These are phyloP conservation scores for Spathaspora hagerdaliae DNA, from an alignment of 805 yeast species.

Conservation along the genomic window DNA sequence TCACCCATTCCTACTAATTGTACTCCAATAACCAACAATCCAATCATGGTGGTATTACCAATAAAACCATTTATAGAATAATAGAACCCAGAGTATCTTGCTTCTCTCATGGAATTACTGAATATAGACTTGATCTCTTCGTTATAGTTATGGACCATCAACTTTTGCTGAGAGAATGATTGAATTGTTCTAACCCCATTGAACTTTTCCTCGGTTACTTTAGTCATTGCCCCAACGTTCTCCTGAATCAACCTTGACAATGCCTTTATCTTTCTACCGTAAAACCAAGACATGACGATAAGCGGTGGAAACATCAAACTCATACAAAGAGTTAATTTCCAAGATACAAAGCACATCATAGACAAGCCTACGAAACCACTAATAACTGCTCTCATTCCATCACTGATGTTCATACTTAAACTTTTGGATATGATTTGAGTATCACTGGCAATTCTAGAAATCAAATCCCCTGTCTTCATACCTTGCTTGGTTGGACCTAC, in stretches of 20 bases:
- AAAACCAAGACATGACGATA: slow-evolving; percentile 71
- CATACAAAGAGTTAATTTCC: slow-evolving; percentile 80
- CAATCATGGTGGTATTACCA: slow-evolving; percentile 78
- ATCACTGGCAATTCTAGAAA: slow-evolving; percentile 83
- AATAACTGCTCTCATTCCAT: slow-evolving; percentile 81
- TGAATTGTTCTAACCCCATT: slow-evolving; percentile 85
- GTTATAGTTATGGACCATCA: slow-evolving; percentile 74
- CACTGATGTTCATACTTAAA: slow-evolving; percentile 83
- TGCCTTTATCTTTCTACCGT: slow-evolving; percentile 74
- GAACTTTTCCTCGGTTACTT: slow-evolving; percentile 88
- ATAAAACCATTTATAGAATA: slow-evolving; percentile 77
- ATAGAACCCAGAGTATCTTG: slow-evolving; percentile 69
- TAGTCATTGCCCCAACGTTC: slow-evolving; percentile 80
- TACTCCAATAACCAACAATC: slow-evolving; percentile 75
- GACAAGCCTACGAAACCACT: slow-evolving; percentile 83
- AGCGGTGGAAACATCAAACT: slow-evolving; percentile 79
- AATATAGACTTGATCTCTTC: slow-evolving; percentile 63
- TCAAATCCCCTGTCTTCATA: slow-evolving; percentile 82
- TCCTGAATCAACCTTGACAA: slow-evolving; percentile 77
- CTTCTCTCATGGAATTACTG: slow-evolving; percentile 73
- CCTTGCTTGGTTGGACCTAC: slow-evolving; percentile 50
- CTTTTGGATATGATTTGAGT: slow-evolving; percentile 84
- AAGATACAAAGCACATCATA: slow-evolving; percentile 87
- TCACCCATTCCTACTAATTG: slow-evolving; percentile 74
- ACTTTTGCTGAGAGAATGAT: slow-evolving; percentile 79